phyloP scores from a whole-genome alignment of 306 rosid species.

The Rubus idaeus region DNA sequence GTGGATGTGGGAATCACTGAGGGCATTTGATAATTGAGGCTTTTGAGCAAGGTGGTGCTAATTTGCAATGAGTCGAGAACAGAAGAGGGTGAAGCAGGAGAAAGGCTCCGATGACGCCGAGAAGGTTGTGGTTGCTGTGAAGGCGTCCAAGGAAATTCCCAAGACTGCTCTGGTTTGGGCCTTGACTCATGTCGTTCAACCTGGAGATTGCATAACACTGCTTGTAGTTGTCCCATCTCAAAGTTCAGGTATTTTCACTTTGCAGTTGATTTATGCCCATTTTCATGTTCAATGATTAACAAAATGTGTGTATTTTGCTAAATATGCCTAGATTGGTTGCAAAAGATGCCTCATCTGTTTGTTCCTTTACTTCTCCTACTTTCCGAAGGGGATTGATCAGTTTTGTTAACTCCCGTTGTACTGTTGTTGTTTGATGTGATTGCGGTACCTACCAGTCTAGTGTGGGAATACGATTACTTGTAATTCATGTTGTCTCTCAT shows the following conservation, averaged over 20 bases:
- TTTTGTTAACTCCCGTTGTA: background rate
- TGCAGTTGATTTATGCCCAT: conserved; percentile 20
- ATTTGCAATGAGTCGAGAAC: conserved; percentile 65
- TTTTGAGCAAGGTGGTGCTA: conserved; percentile 21
- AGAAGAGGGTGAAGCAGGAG: conserved; percentile 74
- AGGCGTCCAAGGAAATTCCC: conserved; percentile 90
- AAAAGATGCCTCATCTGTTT: background rate
- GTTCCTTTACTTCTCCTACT: background rate
- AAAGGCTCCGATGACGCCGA: conserved; percentile 69
- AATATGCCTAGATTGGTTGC: background rate
- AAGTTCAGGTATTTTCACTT: conserved; percentile 60
- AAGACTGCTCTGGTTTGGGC: conserved; percentile 96
- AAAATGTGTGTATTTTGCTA: background rate
- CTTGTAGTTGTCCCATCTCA: conserved; percentile 92
- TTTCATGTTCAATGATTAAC: background rate
- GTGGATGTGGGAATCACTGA: conserved; percentile 29
- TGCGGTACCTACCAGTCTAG: background rate
- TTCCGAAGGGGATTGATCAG: background rate
- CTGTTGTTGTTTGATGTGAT: background rate
- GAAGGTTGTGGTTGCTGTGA: conserved; percentile 94
- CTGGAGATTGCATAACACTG: conserved; percentile 91
- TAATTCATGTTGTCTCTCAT: background rate
- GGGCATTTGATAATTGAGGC: conserved; percentile 41
- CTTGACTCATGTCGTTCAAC: conserved; percentile 95
- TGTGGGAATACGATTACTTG: background rate